Conservation (phyloP, 495 filamentous ascomycete genomes). For the Sordaria brevicollis region DNA sequence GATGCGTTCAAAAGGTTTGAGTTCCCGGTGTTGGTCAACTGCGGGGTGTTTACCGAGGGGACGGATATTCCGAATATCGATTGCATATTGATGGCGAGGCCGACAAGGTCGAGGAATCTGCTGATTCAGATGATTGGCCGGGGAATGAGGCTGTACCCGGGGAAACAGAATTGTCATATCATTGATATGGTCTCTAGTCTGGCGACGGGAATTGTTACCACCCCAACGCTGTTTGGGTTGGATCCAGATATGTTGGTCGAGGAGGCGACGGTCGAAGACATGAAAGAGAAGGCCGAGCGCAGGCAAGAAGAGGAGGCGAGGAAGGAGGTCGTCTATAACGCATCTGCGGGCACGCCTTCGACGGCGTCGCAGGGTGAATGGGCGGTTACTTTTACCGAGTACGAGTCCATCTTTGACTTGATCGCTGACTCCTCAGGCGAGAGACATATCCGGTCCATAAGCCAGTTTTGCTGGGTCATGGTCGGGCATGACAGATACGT, state of each 20-base stretch:
- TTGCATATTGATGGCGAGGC: slow-evolving; percentile 79
- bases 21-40: slow-evolving; percentile 86
- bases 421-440: slow-evolving; percentile 74
- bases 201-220: slow-evolving; percentile 71
- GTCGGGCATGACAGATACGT: slow-evolving; percentile 55
- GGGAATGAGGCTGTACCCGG: slow-evolving; percentile 71
- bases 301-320: slow-evolving; percentile 28
- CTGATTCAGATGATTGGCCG: slow-evolving; percentile 97
- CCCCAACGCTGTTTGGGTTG: slow-evolving; percentile 86
- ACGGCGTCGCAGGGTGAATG: not conserved
- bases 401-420: slow-evolving; percentile 79
- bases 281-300: slow-evolving; percentile 42
- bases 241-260: slow-evolving; percentile 73
- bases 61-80: slow-evolving; percentile 98
- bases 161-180: slow-evolving; percentile 83
- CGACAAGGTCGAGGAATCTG: slow-evolving; percentile 81
- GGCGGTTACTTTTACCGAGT: slow-evolving; percentile 68
- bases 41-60: slow-evolving; percentile 90
- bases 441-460: slow-evolving; percentile 64
- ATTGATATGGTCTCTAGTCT: slow-evolving; percentile 92
- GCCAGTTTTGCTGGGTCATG: slow-evolving; percentile 69
- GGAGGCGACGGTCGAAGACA: slow-evolving; percentile 43
- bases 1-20: slow-evolving; percentile 64
- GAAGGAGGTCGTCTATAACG: slow-evolving; percentile 5
- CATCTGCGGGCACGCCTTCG: slow-evolving; percentile 4